Conservation (phyloP, 1,139 yeast species). For the Sugiyamaella japonica region DNA sequence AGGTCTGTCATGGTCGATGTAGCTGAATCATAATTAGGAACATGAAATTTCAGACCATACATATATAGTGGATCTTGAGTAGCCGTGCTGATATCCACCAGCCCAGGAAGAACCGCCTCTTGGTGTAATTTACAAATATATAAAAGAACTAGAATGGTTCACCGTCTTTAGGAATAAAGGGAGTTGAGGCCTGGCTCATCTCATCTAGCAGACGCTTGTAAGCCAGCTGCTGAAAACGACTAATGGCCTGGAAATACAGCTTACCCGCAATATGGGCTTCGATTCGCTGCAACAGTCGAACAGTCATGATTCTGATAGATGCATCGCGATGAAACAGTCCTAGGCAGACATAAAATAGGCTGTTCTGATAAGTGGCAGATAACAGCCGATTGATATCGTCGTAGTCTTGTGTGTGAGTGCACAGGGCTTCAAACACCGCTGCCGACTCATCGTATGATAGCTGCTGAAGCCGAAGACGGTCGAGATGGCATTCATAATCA, state of each 20-base stretch:
- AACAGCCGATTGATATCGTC: conserved; percentile 39
- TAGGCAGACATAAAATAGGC: conserved; percentile 37
- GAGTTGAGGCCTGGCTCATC: conserved; percentile 6
- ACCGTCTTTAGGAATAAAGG: conserved; percentile 13
- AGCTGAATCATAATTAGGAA: neutral
- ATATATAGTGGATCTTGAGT: too few relatives aligned
- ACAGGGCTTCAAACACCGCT: conserved; percentile 31
- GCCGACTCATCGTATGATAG: conserved; percentile 38
- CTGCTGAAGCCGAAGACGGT: conserved; percentile 34
- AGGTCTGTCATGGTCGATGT: conserved; percentile 14
- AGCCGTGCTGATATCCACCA: neutral
- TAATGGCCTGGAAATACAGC: conserved; percentile 33
- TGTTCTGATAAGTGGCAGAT: conserved; percentile 31
- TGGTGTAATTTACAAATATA: neutral
- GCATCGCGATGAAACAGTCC: conserved; percentile 41
- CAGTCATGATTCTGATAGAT: conserved; percentile 35
- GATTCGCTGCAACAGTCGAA: conserved; percentile 36
- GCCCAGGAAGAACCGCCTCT: too few relatives aligned
- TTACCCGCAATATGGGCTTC: conserved; percentile 39
- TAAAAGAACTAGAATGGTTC: conserved; percentile 7
- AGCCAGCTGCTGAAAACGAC: conserved; percentile 36
- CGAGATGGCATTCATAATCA: conserved; percentile 40
- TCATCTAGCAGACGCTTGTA: conserved; percentile 31
- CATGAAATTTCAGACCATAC: neutral
- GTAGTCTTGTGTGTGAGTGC: conserved; percentile 35